Base-by-base conservation (phyloP, 257 asterid species). In the Petunia axillaris region DNA sequence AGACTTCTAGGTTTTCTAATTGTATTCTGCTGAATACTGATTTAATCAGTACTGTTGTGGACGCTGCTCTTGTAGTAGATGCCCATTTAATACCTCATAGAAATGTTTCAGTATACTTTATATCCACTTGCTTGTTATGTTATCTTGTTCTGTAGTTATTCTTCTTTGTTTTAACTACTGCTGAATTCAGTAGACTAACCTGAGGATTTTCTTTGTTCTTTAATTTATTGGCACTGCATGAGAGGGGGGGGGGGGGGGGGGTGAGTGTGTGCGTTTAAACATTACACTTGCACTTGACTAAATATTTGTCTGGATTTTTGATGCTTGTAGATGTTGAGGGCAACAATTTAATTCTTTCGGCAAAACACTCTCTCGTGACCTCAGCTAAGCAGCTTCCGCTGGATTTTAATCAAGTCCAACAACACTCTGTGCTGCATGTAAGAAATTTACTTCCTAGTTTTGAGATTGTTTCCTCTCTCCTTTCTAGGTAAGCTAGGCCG, bases 351-450 rank as follows among this genome's bases (percentile, higher is more conserved):
- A 77, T 92, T 63, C 97, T 96, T 71, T 85, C 94, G 82, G 98
- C 98, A 53, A 96, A 96, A 88, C 84, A 86, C 86, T 92, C 99
- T 54, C 92, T 96, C 41, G 86, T 92, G 83, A 86, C 86, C 77
- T 88, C 96, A 74, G 82, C 83, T 60, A 81, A 82, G 58, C 90
- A 91, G 84, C 96, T 96, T 85, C 99, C 99, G 36, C 80, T 77
- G 83, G 98, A 96, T 86, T 83, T 90, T 78, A 86, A 79, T 85
- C 98, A 91, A 82, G 85, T 96, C 85, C 75, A 65, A 71, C 88
- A 83, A 81, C 93, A 90, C 82, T 87, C 98, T 11, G 88, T 91
- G 85, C 93, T 94, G 87, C 99, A 85, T 81, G 99, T 96, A 90
- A 90, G 98, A 74, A 59, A 79, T 60, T 76, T 53, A 13, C 78